Percentiles rank a stretch among this genome's conserved stretches.
phyloP scores from a whole-genome alignment of 768 basidiomycete genomes.

The Mycena haematopus region DNA sequence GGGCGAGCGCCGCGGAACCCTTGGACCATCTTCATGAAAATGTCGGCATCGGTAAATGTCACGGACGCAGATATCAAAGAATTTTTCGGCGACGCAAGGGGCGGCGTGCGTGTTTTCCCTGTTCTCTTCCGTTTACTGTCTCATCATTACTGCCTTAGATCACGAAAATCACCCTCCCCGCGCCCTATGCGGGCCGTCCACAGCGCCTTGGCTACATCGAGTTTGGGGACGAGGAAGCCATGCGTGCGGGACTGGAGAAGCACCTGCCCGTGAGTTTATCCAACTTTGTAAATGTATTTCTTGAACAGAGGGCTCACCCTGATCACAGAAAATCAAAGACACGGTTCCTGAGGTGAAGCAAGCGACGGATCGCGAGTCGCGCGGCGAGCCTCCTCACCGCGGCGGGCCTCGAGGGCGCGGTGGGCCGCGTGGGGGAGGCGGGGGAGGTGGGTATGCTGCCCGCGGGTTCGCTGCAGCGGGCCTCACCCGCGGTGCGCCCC shows the following conservation, averaged over 20 bases:
- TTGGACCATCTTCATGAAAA: conserved; percentile 86
- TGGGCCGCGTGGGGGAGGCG: conserved; percentile 38
- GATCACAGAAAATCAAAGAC: conserved; percentile 71
- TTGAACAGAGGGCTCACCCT: no score
- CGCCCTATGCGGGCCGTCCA: conserved; percentile 52
- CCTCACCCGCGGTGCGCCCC: conserved; percentile 49
- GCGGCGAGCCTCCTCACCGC: conserved; percentile 43
- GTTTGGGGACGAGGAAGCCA: conserved; percentile 86
- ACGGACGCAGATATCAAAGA: conserved; percentile 73
- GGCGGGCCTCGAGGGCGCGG: conserved; percentile 57
- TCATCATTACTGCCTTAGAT: conserved; percentile 50
- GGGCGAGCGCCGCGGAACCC: conserved; percentile 71
- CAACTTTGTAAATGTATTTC: neutral
- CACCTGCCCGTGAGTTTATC: conserved; percentile 66
- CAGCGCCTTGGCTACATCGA: conserved; percentile 83
- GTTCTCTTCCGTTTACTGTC: conserved; percentile 3
- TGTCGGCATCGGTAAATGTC: conserved; percentile 51
- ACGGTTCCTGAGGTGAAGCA: conserved; percentile 69
- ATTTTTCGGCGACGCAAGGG: conserved; percentile 76
- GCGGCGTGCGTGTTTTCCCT: conserved; percentile 57
- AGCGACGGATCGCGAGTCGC: conserved; percentile 64
- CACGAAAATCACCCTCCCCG: conserved; percentile 68
- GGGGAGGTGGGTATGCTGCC: conserved; percentile 64
- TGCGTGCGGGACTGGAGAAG: conserved; percentile 80
- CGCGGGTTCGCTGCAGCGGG: conserved; percentile 76